Evolutionary conservation across 2,329 filamentous ascomycete species (phyloP).

Genomic region (Colletotrichum sp.): DNA sequence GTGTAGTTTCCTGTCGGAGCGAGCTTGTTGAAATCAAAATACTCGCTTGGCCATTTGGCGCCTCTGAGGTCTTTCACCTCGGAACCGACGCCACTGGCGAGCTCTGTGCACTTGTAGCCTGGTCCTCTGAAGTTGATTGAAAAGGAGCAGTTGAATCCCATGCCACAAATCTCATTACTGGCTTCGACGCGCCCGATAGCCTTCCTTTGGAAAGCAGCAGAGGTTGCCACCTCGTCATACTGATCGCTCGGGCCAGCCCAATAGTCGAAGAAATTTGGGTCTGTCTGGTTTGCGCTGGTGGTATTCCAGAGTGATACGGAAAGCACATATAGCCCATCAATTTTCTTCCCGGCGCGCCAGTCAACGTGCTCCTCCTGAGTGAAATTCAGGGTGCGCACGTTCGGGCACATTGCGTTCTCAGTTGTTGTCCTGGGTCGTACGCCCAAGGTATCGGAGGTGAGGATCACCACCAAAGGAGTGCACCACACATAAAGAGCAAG

Average conservation of each 20-base stretch:
- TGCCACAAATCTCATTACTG: slow-evolving; percentile 34
- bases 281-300: slow-evolving; percentile 24
- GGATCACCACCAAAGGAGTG: slow-evolving; percentile 41
- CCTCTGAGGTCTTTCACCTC: slow-evolving; percentile 25
- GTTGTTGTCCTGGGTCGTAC: slow-evolving; percentile 29
- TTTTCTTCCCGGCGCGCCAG: slow-evolving; percentile 33
- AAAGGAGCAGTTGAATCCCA: slow-evolving; percentile 40
- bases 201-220: slow-evolving; percentile 27
- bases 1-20: slow-evolving; percentile 33
- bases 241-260: slow-evolving; percentile 28
- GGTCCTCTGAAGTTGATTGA: slow-evolving; percentile 36
- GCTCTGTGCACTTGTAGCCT: slow-evolving; percentile 38
- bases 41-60: slow-evolving; percentile 23
- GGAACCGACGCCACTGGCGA: slow-evolving; percentile 31
- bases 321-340: slow-evolving; percentile 29
- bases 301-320: slow-evolving; percentile 36
- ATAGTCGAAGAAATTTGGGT: slow-evolving; percentile 36
- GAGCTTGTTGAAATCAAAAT: slow-evolving; percentile 29
- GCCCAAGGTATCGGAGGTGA: slow-evolving; percentile 40
- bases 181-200: slow-evolving; percentile 28
- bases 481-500: slow-evolving; percentile 40
- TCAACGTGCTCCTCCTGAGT: slow-evolving; percentile 36
- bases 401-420: slow-evolving; percentile 31
- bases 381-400: slow-evolving; percentile 37
- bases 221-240: slow-evolving; percentile 30